A percentile compares a stretch with the other conserved stretches of the same genome.
Conservation (phyloP, 768 basidiomycete genomes). For the Xerocomus spinulosus region DNA sequence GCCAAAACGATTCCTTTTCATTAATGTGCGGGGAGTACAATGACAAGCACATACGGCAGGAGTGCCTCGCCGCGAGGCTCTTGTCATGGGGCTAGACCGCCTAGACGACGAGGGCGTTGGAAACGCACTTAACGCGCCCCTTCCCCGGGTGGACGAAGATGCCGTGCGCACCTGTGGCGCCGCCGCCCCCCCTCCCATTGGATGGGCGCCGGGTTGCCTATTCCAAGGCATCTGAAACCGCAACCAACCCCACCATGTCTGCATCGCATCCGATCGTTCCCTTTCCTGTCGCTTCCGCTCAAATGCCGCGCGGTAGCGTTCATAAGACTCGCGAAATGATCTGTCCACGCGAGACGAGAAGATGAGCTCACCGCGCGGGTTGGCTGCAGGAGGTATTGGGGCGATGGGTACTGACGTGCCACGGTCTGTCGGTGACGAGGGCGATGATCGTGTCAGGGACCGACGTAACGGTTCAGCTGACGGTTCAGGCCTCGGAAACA, state of each 20-base stretch:
- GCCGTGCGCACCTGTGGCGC: constrained; percentile 20
- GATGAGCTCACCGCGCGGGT: constrained; percentile 94
- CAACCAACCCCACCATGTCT: constrained; percentile 31
- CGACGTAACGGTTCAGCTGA: constrained; percentile 19
- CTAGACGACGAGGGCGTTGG: constrained; percentile 31
- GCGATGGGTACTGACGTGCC: constrained; percentile 43
- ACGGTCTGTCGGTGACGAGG: constrained; percentile 36
- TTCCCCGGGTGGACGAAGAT: constrained; percentile 25
- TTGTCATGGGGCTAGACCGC: constrained; percentile 32
- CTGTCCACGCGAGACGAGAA: constrained; percentile 87
- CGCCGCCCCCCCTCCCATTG: not conserved
- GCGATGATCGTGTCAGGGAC: constrained; percentile 27
- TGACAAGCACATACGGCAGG: constrained; percentile 21
- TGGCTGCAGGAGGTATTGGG: constrained; percentile 83
- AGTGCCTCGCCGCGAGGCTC: constrained; percentile 24
- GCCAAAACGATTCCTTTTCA: constrained; percentile 14
- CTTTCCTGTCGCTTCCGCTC: constrained; percentile 72
- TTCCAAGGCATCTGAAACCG: constrained; percentile 29
- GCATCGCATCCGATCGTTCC: constrained; percentile 36
- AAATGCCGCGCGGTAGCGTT: constrained; percentile 84
- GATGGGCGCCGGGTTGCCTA: constrained; percentile 7
- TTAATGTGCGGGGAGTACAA: constrained; percentile 24
- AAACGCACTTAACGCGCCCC: constrained; percentile 21
- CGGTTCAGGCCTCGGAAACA: constrained; percentile 30
- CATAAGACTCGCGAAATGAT: constrained; percentile 84